A percentile compares a stretch with the other conserved stretches of the same genome.
Evolutionary conservation across 176 grass and related monocot genomes (phyloP).

Genomic region (Cocos nucifera): DNA sequence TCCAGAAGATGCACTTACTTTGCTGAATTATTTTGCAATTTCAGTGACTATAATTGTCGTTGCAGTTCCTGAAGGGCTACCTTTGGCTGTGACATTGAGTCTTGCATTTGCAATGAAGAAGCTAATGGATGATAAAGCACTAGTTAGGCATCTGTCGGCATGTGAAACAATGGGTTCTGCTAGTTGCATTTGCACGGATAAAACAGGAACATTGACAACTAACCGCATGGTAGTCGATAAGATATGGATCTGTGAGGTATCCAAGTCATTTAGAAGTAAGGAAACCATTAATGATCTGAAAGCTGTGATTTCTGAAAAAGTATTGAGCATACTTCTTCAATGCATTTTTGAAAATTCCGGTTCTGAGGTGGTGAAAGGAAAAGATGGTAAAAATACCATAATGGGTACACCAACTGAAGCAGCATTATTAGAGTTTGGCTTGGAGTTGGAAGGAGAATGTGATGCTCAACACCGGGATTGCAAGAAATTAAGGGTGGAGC

Average conservation of each 20-base stretch:
- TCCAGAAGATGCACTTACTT: constrained; percentile 63
- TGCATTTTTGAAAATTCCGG: constrained; percentile 80
- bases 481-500: constrained; percentile 82
- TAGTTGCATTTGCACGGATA: constrained; percentile 91
- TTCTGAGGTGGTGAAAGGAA: constrained; percentile 79
- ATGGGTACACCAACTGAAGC: constrained; percentile 84
- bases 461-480: constrained; percentile 39
- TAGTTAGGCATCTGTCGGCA: constrained; percentile 76
- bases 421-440: constrained; percentile 76
- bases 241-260: constrained; percentile 72
- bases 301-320: constrained; percentile 43
- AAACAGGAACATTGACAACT: constrained; percentile 95
- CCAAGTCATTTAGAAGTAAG: constrained; percentile 33
- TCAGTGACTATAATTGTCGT: constrained; percentile 96
- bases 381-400: constrained; percentile 57
- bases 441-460: constrained; percentile 45
- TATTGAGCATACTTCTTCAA: constrained; percentile 46
- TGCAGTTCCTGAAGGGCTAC: constrained; percentile 93
- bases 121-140: constrained; percentile 90
- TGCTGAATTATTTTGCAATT: constrained; percentile 84
- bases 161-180: constrained; percentile 97
- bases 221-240: constrained; percentile 95
- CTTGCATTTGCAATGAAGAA: constrained; percentile 99
- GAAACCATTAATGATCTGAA: constrained; percentile 40
- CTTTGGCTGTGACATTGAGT: constrained; percentile 89